These are phyloP conservation scores for barrel medic (Medicago truncatula) DNA, from an alignment of 306 rosid species.

Conservation along the genomic window MtrunA17r5.0-ANR NC_053045.1:61000001-61000500, in stretches of 20 bases:
- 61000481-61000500: slow-evolving; percentile 57
- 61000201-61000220: slow-evolving; percentile 88
- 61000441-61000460: slow-evolving; percentile 71
- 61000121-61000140: slow-evolving; percentile 92
- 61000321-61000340: slow-evolving; percentile 5
- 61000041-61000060: slow-evolving; percentile 9
- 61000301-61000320: slow-evolving; percentile 49
- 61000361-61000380: slow-evolving; percentile 27
- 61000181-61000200: slow-evolving; percentile 91
- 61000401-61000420: slow-evolving; percentile 86
- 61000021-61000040: slow-evolving; percentile 24
- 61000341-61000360: background rate
- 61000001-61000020: slow-evolving; percentile 22
- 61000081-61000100: background rate
- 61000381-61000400: slow-evolving; percentile 74
- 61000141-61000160: slow-evolving; percentile 79
- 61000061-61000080: background rate
- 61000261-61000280: slow-evolving; percentile 77
- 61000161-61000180: slow-evolving; percentile 87
- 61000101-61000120: slow-evolving; percentile 25
- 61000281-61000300: slow-evolving; percentile 73
- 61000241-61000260: slow-evolving; percentile 95
- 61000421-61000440: slow-evolving; percentile 82
- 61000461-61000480: slow-evolving; percentile 55
- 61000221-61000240: slow-evolving; percentile 91